Percentiles rank a stretch among this genome's conserved stretches.
Evolutionary conservation across 768 basidiomycete species (phyloP).

Genomic region (Tulasnella calospora): DNA sequence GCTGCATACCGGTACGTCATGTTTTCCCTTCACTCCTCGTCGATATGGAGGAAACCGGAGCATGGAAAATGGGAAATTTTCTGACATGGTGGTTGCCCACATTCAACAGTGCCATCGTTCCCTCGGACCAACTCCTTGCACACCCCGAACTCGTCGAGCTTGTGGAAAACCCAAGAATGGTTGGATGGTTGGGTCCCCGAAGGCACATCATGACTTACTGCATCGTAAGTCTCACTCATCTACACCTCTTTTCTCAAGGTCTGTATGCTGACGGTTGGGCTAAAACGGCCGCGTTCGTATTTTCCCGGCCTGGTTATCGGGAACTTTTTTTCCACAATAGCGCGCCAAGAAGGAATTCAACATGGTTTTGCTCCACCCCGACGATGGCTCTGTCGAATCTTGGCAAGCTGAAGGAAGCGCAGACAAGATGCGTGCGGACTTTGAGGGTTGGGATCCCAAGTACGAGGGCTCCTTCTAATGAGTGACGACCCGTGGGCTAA

Average conservation of each 20-base stretch:
- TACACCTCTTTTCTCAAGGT: not conserved
- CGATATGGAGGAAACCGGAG: not conserved
- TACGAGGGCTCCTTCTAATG: not conserved
- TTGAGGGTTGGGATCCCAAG: conserved; percentile 46
- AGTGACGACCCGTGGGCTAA: not conserved
- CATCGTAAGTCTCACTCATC: conserved; percentile 16
- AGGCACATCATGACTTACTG: conserved; percentile 26
- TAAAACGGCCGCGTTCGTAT: too few species aligned
- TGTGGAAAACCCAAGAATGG: conserved; percentile 46
- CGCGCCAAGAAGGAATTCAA: conserved; percentile 30
- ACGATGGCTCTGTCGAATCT: conserved; percentile 35
- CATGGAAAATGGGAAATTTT: too few species aligned
- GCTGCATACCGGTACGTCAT: conserved; percentile 46
- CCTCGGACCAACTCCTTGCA: conserved; percentile 42
- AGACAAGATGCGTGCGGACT: conserved; percentile 47
- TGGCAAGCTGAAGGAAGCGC: conserved; percentile 44
- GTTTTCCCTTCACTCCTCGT: not conserved
- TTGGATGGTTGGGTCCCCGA: conserved; percentile 45
- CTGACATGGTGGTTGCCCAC: not conserved
- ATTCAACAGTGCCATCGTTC: conserved; percentile 43
- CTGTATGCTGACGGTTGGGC: too few species aligned
- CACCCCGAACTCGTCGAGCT: conserved; percentile 52
- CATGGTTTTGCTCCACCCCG: conserved; percentile 27
- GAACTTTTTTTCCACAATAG: conserved; percentile 15
- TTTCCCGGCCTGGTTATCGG: not conserved